Conservation (phyloP, 2,329 filamentous ascomycete species). For the Fusarium agapanthi region DNA sequence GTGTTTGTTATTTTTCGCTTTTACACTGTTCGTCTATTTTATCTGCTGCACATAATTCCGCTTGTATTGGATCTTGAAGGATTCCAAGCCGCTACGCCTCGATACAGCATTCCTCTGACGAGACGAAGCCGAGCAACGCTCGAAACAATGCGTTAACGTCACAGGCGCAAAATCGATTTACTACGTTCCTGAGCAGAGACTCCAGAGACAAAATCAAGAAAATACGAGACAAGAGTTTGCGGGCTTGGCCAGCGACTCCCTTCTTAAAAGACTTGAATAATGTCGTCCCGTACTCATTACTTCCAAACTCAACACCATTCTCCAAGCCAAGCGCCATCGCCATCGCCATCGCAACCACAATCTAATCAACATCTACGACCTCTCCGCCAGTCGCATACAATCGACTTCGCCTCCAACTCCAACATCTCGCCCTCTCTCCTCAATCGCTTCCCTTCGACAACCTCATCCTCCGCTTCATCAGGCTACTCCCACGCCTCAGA, state of each 20-base stretch:
- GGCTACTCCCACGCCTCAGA: slow-evolving; percentile 70
- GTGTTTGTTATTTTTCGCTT: slow-evolving; percentile 14
- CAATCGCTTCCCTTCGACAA: slow-evolving; percentile 72
- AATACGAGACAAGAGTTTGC: slow-evolving; percentile 23
- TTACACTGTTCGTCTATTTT: not conserved
- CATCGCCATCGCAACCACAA: slow-evolving; percentile 16
- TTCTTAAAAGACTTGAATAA: slow-evolving; percentile 46
- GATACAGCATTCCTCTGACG: slow-evolving; percentile 30
- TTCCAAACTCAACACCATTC: slow-evolving; percentile 35
- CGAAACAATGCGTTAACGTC: slow-evolving; percentile 47
- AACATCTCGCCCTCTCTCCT: slow-evolving; percentile 50
- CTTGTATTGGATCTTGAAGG: slow-evolving; percentile 36
- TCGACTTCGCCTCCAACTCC: slow-evolving; percentile 56
- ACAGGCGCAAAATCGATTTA: slow-evolving; percentile 31
- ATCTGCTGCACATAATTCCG: slow-evolving; percentile 6
- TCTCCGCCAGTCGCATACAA: slow-evolving; percentile 64
- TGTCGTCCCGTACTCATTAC: slow-evolving; percentile 67
- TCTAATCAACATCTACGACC: slow-evolving; percentile 31
- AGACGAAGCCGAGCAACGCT: slow-evolving; percentile 34
- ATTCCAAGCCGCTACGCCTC: slow-evolving; percentile 27
- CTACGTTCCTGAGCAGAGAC: slow-evolving; percentile 27
- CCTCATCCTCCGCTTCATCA: slow-evolving; percentile 76
- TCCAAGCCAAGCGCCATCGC: slow-evolving; percentile 22
- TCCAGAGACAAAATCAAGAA: slow-evolving; percentile 7
- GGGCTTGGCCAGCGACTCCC: slow-evolving; percentile 33